Evolutionary conservation across 306 rosid genomes (phyloP).

Genomic region (Prinsepia uniflora): DNA sequence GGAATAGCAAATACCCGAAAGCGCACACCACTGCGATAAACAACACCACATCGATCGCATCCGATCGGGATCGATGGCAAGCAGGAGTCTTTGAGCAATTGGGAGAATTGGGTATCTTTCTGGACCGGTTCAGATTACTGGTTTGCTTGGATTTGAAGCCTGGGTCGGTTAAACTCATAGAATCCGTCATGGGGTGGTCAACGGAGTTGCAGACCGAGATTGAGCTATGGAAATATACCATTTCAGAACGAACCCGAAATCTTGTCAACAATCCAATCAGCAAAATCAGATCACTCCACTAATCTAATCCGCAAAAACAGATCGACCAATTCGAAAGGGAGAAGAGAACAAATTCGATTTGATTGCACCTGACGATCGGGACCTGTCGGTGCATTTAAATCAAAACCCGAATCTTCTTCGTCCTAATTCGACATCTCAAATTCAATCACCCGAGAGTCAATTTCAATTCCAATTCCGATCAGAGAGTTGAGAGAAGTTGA

Average conservation of each 20-base stretch:
- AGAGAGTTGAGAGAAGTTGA: constrained; percentile 14
- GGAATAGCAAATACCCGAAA: constrained; percentile 58
- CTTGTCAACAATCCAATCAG: constrained; percentile 24
- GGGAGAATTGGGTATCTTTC: constrained; percentile 40
- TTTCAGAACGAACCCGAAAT: constrained; percentile 46
- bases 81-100: constrained; percentile 49
- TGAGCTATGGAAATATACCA: constrained; percentile 90
- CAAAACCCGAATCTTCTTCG: neutral
- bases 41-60: constrained; percentile 60
- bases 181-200: constrained; percentile 70
- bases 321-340: constrained; percentile 39
- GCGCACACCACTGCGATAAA: constrained; percentile 69
- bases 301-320: constrained; percentile 31
- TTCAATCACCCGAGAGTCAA: constrained; percentile 8
- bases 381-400: constrained; percentile 34
- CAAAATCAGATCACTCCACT: constrained; percentile 45
- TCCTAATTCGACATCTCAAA: neutral
- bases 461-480: constrained; percentile 4
- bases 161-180: constrained; percentile 42
- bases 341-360: constrained; percentile 22
- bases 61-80: constrained; percentile 80
- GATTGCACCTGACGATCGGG: constrained; percentile 28
- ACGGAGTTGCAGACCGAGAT: constrained; percentile 92
- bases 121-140: constrained; percentile 31
- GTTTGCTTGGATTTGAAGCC: constrained; percentile 47